phyloP scores from a whole-genome alignment of 129 eudicot genomes.

The Scalesia atractyloides region DNA sequence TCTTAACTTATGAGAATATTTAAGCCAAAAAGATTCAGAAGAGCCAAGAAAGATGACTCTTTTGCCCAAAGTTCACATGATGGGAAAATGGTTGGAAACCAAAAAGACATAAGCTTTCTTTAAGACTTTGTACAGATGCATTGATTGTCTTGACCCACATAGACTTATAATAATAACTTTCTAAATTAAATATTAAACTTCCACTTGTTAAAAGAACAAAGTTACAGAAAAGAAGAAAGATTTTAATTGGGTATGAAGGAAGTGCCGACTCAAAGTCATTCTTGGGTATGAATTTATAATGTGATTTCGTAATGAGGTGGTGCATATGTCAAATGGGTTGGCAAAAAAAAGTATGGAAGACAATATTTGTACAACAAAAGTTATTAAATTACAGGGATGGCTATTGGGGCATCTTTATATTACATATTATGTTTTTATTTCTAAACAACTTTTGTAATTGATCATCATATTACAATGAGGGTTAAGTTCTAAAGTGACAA shows the following conservation, averaged over 20 bases:
- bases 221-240: conserved; percentile 2
- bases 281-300: conserved; percentile 27
- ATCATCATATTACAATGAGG: too few relatives aligned
- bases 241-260: conserved; percentile 15
- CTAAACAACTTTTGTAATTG: too few relatives aligned
- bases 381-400: background rate
- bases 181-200: conserved; percentile 16
- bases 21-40: conserved; percentile 30
- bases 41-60: conserved; percentile 39
- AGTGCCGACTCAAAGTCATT: conserved; percentile 10
- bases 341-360: conserved; percentile 12
- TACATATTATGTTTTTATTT: too few relatives aligned
- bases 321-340: conserved; percentile 36
- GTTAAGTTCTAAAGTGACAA: too few relatives aligned
- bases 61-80: conserved; percentile 47
- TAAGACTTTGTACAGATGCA: conserved; percentile 35
- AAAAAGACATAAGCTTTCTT: conserved; percentile 15
- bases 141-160: conserved; percentile 27
- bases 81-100: conserved; percentile 33
- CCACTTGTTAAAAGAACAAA: conserved; percentile 19
- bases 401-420: too few relatives aligned
- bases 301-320: conserved; percentile 4
- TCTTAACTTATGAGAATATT: conserved; percentile 30
- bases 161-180: conserved; percentile 22
- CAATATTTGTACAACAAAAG: background rate